Evolutionary conservation across 2,329 filamentous ascomycete genomes (phyloP).

Genomic region (Neofusicoccum cordaticola): DNA sequence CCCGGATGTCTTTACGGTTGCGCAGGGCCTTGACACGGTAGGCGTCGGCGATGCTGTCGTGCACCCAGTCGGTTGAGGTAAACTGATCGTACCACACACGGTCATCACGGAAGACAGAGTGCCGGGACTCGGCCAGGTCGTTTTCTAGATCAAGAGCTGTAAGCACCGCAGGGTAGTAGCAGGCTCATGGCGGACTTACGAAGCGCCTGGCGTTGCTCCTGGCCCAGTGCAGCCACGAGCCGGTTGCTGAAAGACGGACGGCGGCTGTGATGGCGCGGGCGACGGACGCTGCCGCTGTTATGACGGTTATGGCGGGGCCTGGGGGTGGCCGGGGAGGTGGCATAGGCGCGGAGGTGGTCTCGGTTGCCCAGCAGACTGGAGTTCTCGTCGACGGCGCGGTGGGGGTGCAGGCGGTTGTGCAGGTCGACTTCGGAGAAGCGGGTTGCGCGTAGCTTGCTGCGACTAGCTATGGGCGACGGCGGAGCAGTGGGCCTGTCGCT

Average conservation of each 20-base stretch:
- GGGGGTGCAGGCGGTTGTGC: slow-evolving; percentile 17
- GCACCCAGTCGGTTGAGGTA: slow-evolving; percentile 96
- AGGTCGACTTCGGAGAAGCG: slow-evolving; percentile 34
- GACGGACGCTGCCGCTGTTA: slow-evolving; percentile 26
- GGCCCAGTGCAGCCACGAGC: slow-evolving; percentile 58
- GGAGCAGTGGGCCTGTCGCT: slow-evolving; percentile 32
- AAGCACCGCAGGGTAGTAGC: not conserved
- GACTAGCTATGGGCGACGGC: slow-evolving; percentile 28
- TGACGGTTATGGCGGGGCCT: slow-evolving; percentile 38
- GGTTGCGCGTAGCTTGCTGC: slow-evolving; percentile 28
- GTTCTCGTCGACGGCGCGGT: slow-evolving; percentile 43
- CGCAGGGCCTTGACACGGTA: slow-evolving; percentile 82
- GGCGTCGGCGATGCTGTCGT: slow-evolving; percentile 93
- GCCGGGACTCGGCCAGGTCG: slow-evolving; percentile 62
- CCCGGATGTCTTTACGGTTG: slow-evolving; percentile 77
- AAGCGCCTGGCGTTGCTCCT: slow-evolving; percentile 48
- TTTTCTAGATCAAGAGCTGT: slow-evolving; percentile 32
- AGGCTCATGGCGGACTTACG: slow-evolving; percentile 19
- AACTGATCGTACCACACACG: slow-evolving; percentile 99
- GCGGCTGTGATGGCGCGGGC: slow-evolving; percentile 27
- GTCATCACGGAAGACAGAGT: slow-evolving; percentile 71
- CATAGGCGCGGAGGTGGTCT: slow-evolving; percentile 39
- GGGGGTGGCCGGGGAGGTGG: slow-evolving; percentile 41
- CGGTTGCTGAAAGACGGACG: slow-evolving; percentile 41
- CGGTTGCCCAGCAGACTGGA: slow-evolving; percentile 46